phyloP scores from a whole-genome alignment of 2,329 filamentous ascomycete genomes.

The Aspergillus ochraceus region DNA sequence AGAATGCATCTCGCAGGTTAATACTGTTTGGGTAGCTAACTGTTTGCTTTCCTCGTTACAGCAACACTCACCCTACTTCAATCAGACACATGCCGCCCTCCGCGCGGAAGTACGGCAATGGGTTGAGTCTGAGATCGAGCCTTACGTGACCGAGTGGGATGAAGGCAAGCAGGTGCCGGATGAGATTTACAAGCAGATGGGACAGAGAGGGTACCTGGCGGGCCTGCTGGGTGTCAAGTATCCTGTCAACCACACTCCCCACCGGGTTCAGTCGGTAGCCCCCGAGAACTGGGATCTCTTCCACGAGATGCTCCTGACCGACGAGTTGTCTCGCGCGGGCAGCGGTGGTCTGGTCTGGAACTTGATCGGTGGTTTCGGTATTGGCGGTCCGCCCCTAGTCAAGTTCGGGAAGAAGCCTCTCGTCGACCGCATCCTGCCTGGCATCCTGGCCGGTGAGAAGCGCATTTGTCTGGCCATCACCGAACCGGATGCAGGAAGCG shows the following conservation, averaged over 20 bases:
- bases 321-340: conserved; percentile 85
- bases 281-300: conserved; percentile 96
- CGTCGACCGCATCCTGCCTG: conserved; percentile 83
- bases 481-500: conserved; percentile 90
- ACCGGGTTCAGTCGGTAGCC: conserved; percentile 73
- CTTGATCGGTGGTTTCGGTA: conserved; percentile 92
- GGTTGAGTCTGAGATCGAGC: conserved; percentile 87
- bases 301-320: conserved; percentile 94
- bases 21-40: conserved; percentile 4
- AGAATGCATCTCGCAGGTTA: background rate
- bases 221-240: conserved; percentile 81
- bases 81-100: conserved; percentile 87
- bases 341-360: conserved; percentile 97
- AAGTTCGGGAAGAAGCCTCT: conserved; percentile 87
- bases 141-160: conserved; percentile 93
- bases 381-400: conserved; percentile 85
- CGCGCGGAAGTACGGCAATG: conserved; percentile 89
- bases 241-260: conserved; percentile 70
- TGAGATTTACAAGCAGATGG: conserved; percentile 93
- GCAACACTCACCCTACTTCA: conserved; percentile 97
- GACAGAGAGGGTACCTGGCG: conserved; percentile 85
- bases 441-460: conserved; percentile 88
- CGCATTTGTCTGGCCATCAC: conserved; percentile 97
- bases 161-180: conserved; percentile 88
- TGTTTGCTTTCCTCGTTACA: conserved; percentile 35